These are phyloP conservation scores for Starmera dryadoides DNA, from an alignment of 805 yeast species.

Conservation along the genomic window DNA sequence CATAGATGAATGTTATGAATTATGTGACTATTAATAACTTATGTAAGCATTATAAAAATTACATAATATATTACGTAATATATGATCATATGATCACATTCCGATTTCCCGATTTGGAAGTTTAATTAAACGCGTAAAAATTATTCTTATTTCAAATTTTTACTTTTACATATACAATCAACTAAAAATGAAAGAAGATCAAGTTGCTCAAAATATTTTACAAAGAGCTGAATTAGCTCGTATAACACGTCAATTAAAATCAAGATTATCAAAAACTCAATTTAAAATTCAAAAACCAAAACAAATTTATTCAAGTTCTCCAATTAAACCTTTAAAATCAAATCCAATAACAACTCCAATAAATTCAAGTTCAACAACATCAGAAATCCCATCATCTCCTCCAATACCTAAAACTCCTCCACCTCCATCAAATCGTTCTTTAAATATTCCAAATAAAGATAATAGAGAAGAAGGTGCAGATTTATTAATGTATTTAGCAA, in stretches of 20 bases:
- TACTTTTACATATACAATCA: neutral
- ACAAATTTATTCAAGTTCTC: constrained; percentile 12
- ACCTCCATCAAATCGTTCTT: neutral
- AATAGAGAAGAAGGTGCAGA: constrained; percentile 69
- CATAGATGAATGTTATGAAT: no score
- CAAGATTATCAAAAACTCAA: constrained; percentile 34
- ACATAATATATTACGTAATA: neutral
- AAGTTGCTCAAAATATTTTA: constrained; percentile 35
- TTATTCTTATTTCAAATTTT: neutral
- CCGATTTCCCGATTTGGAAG: neutral
- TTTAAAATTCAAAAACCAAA: constrained; percentile 21
- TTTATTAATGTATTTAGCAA: constrained; percentile 71
- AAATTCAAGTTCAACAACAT: neutral
- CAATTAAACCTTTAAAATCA: constrained; percentile 14
- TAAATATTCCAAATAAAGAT: neutral
- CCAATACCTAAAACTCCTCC: constrained; percentile 17
- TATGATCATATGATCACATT: neutral
- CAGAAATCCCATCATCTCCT: constrained; percentile 4
- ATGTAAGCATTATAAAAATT: no score
- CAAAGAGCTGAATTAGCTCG: constrained; percentile 40
- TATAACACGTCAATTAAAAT: constrained; percentile 35
- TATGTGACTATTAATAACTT: no score
- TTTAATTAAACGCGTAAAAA: constrained; percentile 1
- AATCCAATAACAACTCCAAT: neutral
- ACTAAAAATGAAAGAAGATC: constrained; percentile 25